A percentile compares a stretch with the other conserved stretches of the same genome.
Evolutionary conservation across 306 rosid species (phyloP).

Genomic region (Cucurbita maxima): DNA sequence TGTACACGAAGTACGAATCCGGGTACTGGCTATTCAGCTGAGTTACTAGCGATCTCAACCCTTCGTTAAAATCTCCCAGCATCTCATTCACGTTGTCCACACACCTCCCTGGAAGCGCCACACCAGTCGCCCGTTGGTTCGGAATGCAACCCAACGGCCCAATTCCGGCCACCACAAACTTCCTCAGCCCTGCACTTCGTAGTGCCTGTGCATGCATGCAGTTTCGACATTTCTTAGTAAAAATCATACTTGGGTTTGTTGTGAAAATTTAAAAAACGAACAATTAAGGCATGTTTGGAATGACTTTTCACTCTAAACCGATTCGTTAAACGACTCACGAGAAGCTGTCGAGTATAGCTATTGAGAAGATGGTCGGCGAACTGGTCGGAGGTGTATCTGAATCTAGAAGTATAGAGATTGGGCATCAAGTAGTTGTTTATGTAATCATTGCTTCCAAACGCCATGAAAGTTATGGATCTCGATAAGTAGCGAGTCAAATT

Average conservation of each 20-base stretch:
- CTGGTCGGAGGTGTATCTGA: constrained; percentile 23
- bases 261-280: too few species aligned
- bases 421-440: constrained; percentile 62
- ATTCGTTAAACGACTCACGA: constrained; percentile 9
- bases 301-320: neutral
- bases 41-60: constrained; percentile 39
- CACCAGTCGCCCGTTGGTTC: constrained; percentile 28
- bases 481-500: constrained; percentile 21
- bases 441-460: constrained; percentile 65
- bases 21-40: constrained; percentile 34
- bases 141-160: constrained; percentile 89
- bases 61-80: constrained; percentile 43
- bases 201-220: constrained; percentile 7
- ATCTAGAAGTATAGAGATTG: constrained; percentile 25
- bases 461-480: constrained; percentile 30
- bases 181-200: constrained; percentile 38
- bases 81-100: constrained; percentile 46
- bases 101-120: constrained; percentile 41
- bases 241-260: too few species aligned
- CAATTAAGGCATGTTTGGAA: too few species aligned
- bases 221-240: neutral
- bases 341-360: constrained; percentile 27
- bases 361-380: constrained; percentile 56
- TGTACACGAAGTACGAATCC: constrained; percentile 35
- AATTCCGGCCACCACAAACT: constrained; percentile 47